A percentile compares a stretch with the other conserved stretches of the same genome.
phyloP scores from a whole-genome alignment of 768 basidiomycete species.

The Hirschioporus abietinus region DNA sequence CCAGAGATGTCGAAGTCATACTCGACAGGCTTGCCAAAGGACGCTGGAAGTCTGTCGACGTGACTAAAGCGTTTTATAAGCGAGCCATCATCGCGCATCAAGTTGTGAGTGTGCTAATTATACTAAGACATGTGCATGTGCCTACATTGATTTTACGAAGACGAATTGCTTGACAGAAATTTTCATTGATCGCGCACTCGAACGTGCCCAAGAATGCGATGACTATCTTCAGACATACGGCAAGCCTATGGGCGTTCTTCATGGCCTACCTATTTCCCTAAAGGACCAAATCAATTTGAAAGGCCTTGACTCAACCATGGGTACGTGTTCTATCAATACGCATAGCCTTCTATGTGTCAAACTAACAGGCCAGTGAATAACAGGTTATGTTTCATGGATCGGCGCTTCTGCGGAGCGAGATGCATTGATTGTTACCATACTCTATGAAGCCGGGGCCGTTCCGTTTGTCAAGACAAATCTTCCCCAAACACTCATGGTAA shows the following conservation, averaged over 20 bases:
- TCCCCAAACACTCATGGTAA: slow-evolving; percentile 37
- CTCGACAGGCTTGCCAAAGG: slow-evolving; percentile 48
- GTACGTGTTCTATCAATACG: slow-evolving; percentile 6
- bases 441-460: slow-evolving; percentile 40
- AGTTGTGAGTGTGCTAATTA: slow-evolving; percentile 37
- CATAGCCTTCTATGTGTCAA: slow-evolving; percentile 6
- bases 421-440: slow-evolving; percentile 38
- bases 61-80: slow-evolving; percentile 71
- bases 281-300: slow-evolving; percentile 32
- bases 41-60: slow-evolving; percentile 59
- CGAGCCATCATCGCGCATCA: slow-evolving; percentile 78
- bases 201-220: slow-evolving; percentile 38
- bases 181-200: slow-evolving; percentile 39
- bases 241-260: slow-evolving; percentile 38
- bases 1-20: slow-evolving; percentile 42
- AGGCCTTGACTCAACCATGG: slow-evolving; percentile 26
- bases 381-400: slow-evolving; percentile 31
- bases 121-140: slow-evolving; percentile 4
- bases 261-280: slow-evolving; percentile 41
- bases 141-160: slow-evolving; percentile 17
- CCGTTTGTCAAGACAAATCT: slow-evolving; percentile 44
- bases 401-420: slow-evolving; percentile 29
- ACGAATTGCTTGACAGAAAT: slow-evolving; percentile 48
- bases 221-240: slow-evolving; percentile 33
- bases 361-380: background rate